These are phyloP conservation scores for Blastomyces parvus DNA, from an alignment of 2,329 filamentous ascomycete genomes.

Conservation along the genomic window DNA sequence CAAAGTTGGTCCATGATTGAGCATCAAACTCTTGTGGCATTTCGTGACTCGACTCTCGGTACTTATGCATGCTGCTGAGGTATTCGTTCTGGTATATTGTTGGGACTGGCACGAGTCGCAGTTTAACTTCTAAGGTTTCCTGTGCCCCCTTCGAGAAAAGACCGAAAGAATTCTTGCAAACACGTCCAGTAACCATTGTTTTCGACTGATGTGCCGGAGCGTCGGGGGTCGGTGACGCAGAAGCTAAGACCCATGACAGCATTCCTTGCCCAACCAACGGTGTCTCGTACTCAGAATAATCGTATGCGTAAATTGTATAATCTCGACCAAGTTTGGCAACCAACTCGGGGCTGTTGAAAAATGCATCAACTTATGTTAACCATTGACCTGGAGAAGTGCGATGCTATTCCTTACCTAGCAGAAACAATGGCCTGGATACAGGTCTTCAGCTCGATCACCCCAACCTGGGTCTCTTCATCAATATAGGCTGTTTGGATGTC, in stretches of 20 bases:
- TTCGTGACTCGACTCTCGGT: constrained; percentile 49
- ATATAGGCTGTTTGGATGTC: constrained; percentile 70
- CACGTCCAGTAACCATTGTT: constrained; percentile 69
- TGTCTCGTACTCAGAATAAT: constrained; percentile 90
- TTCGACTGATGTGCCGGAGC: constrained; percentile 52
- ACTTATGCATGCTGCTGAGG: constrained; percentile 51
- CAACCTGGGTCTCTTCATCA: constrained; percentile 71
- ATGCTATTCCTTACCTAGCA: constrained; percentile 41
- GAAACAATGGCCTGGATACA: constrained; percentile 74
- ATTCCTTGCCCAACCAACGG: constrained; percentile 93
- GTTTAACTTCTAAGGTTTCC: constrained; percentile 86
- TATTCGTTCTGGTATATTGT: constrained; percentile 54
- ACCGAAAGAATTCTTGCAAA: constrained; percentile 75
- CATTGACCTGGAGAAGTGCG: constrained; percentile 7
- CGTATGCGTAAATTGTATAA: constrained; percentile 94
- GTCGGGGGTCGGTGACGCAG: constrained; percentile 47
- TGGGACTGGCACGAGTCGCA: constrained; percentile 71
- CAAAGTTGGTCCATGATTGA: constrained; percentile 67
- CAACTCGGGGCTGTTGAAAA: constrained; percentile 64
- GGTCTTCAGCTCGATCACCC: constrained; percentile 74
- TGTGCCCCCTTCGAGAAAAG: constrained; percentile 70
- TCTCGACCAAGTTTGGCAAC: constrained; percentile 63
- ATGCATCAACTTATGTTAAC: constrained; percentile 7
- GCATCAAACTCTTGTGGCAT: constrained; percentile 56
- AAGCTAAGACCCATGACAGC: constrained; percentile 70